These are phyloP conservation scores for Brassica nigra DNA, from an alignment of 345 rosid genomes.

Conservation along the genomic window DNA sequence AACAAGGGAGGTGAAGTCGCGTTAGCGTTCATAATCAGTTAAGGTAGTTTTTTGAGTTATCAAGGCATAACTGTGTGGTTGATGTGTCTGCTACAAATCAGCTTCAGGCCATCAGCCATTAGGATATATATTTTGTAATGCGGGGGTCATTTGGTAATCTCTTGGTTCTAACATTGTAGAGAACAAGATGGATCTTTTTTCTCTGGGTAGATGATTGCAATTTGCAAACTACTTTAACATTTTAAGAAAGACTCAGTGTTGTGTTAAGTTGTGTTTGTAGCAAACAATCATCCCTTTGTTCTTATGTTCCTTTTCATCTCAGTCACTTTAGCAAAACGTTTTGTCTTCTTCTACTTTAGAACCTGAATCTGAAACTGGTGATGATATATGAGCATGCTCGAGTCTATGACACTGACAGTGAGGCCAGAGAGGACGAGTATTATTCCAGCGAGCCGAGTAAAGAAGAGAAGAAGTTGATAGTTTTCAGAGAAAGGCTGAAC, in stretches of 20 bases:
- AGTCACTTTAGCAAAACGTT: neutral
- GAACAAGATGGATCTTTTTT: neutral
- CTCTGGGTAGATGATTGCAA: neutral
- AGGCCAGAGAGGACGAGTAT: neutral
- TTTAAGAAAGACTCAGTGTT: slow-evolving; percentile 6
- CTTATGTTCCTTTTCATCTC: neutral
- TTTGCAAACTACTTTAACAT: neutral
- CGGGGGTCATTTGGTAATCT: slow-evolving; percentile 25
- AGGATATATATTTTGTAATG: slow-evolving; percentile 25
- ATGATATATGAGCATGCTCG: neutral
- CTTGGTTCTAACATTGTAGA: slow-evolving; percentile 33
- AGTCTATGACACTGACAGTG: neutral
- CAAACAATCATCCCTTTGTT: slow-evolving; percentile 1
- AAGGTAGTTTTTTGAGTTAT: slow-evolving; percentile 13
- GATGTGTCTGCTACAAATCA: neutral
- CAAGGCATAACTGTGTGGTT: slow-evolving; percentile 17
- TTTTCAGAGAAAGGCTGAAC: neutral
- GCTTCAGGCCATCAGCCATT: neutral
- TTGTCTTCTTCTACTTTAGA: neutral
- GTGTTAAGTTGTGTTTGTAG: slow-evolving; percentile 9
- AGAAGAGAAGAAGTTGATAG: too few relatives aligned
- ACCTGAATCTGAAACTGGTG: neutral
- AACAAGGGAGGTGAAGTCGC: slow-evolving; percentile 4
- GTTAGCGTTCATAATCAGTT: slow-evolving; percentile 15
- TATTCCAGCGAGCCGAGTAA: neutral